Evolutionary conservation across 805 yeast genomes (phyloP), one percentile per base, ranked within the genome.

Genomic region (Metschnikowia hibisci): DNA sequence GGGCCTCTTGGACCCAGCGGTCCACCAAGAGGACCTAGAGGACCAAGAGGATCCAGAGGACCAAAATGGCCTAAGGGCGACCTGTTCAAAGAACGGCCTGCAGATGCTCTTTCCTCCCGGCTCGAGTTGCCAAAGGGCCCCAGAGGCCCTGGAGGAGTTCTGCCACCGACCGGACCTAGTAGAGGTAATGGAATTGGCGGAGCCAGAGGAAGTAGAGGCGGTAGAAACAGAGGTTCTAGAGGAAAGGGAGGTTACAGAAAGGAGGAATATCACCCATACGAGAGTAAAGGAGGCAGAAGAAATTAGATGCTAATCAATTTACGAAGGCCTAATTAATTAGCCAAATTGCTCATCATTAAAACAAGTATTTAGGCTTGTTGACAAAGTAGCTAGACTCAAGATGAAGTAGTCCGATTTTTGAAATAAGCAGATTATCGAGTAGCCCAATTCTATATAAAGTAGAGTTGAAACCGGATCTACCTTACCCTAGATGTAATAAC

Each of bases 101-200:
- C 42, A 23, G 50, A 46, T 39, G 51, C 48, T 29, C 42, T 47
- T 30, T 49, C 42, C 33, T 40, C 46, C 27, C 44, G 47, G 28
- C 56, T 67, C 33, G 69, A 67, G 46, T 62, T 71, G 41, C 81
- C 81, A 47, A 74, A 69, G 58, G 81, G 81, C 25, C 80, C 81
- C 44, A 74, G 68, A n/a, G 40, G 33, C 28, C 22, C 81, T 44
- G 73, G 68, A 14, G 40, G 33, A 18, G 27, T 11, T 26, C 6
- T 13, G 14, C 33, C 27, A 11, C 40, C 40, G 30, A 37, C 33
- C 14, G 40, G 40, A 22, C 33, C 34, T 52, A 56, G 69, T 42
- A 63, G 66, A 1, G 48, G 41, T 8, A 41, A 41, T 26, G 31
- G 32, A 20, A 20, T 6, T 8, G 23, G 8, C 23, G 23, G 23